Conservation (phyloP, 495 filamentous ascomycete genomes). For the Podospora appendiculata region DNA sequence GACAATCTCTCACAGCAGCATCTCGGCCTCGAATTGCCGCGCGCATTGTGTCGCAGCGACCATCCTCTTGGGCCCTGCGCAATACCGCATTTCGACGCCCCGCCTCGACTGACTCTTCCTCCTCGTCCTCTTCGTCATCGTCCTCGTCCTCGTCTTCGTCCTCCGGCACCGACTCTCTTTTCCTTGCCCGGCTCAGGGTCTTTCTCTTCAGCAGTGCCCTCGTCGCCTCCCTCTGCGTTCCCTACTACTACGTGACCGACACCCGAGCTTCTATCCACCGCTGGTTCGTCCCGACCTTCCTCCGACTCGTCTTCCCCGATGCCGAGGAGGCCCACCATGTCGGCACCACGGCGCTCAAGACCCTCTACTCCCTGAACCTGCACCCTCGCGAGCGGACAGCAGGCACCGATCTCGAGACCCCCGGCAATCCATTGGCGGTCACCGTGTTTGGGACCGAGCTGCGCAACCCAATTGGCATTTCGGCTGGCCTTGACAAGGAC, state of each 20-base stretch:
- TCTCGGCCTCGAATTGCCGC: conserved; percentile 20
- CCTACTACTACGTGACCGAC: conserved; percentile 80
- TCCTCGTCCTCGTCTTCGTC: not conserved
- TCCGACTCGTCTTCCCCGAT: conserved; percentile 67
- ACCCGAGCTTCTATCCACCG: conserved; percentile 80
- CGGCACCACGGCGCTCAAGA: conserved; percentile 61
- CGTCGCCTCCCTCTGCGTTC: conserved; percentile 20
- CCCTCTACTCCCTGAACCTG: conserved; percentile 55
- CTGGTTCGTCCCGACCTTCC: conserved; percentile 66
- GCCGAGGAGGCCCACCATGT: conserved; percentile 86
- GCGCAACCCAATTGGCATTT: conserved; percentile 81
- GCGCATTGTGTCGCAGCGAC: conserved; percentile 2
- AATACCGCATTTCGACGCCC: conserved; percentile 17
- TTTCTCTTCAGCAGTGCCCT: conserved; percentile 51
- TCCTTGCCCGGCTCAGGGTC: conserved; percentile 35
- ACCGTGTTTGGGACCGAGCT: conserved; percentile 74
- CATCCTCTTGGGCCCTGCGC: conserved; percentile 3
- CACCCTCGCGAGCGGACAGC: conserved; percentile 65
- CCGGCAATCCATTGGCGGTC: conserved; percentile 25
- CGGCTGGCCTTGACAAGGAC: conserved; percentile 90
- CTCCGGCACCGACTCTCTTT: conserved; percentile 23
- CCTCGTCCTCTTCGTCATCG: too few species aligned
- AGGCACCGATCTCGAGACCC: conserved; percentile 6
- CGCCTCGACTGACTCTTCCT: conserved; percentile 24
- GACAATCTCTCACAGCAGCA: conserved; percentile 19